phyloP scores from a whole-genome alignment of 2,329 filamentous ascomycete species.

The Graphilbum sp. region DNA sequence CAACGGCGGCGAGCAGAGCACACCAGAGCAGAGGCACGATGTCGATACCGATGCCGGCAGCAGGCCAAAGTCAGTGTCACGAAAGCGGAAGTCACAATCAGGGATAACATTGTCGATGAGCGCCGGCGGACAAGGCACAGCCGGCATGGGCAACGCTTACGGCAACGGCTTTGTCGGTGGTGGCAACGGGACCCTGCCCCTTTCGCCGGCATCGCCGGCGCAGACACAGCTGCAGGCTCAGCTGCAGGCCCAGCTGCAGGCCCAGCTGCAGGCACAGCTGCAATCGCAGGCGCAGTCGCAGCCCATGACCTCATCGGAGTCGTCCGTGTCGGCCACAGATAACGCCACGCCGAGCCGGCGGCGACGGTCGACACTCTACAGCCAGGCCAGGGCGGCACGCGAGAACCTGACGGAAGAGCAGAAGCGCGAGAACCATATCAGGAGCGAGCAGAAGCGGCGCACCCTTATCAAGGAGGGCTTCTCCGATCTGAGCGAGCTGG shows the following conservation, averaged over 20 bases:
- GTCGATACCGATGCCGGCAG: too few relatives aligned
- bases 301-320: too few relatives aligned
- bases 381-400: constrained; percentile 27
- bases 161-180: not conserved
- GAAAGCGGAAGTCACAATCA: too few relatives aligned
- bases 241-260: too few relatives aligned
- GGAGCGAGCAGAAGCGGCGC: constrained; percentile 73
- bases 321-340: too few relatives aligned
- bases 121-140: not conserved
- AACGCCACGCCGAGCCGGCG: too few relatives aligned
- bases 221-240: not conserved
- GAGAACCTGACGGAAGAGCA: constrained; percentile 69
- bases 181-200: not conserved
- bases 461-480: constrained; percentile 72
- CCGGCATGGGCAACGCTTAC: not conserved
- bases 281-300: too few relatives aligned
- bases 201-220: not conserved
- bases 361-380: not conserved
- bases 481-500: constrained; percentile 59
- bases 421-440: constrained; percentile 73
- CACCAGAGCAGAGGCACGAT: too few relatives aligned
- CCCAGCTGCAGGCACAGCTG: too few relatives aligned
- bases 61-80: too few relatives aligned
- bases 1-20: not conserved
- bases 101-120: too few relatives aligned